Conservation (phyloP, 2,329 filamentous ascomycete genomes). For the Cordyceps fumosorosea region DNA sequence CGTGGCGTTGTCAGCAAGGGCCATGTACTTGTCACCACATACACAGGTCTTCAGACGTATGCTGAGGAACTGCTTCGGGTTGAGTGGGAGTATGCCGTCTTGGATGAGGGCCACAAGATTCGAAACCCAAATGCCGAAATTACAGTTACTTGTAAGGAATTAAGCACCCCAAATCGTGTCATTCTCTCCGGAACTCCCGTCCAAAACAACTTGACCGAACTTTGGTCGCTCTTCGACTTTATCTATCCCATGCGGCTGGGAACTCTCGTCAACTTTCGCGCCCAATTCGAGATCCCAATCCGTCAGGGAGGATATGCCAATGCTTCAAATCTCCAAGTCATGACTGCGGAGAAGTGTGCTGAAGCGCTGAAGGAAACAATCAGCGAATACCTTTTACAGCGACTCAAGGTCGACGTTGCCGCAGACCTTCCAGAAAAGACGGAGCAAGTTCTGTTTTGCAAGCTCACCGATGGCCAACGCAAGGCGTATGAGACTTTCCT, state of each 20-base stretch:
- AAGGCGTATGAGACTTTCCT: slow-evolving; percentile 77
- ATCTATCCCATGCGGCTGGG: slow-evolving; percentile 94
- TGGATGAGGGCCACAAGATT: slow-evolving; percentile 98
- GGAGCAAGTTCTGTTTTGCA: slow-evolving; percentile 94
- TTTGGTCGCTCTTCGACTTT: slow-evolving; percentile 98
- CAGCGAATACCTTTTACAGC: slow-evolving; percentile 84
- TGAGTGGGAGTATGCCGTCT: slow-evolving; percentile 86
- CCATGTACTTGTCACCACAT: slow-evolving; percentile 92
- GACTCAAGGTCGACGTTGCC: slow-evolving; percentile 89
- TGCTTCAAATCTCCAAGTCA: slow-evolving; percentile 86
- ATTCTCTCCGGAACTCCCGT: slow-evolving; percentile 96
- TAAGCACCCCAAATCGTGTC: slow-evolving; percentile 81
- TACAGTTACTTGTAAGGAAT: slow-evolving; percentile 89
- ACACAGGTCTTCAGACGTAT: slow-evolving; percentile 92
- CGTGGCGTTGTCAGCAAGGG: slow-evolving; percentile 76
- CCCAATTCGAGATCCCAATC: slow-evolving; percentile 91
- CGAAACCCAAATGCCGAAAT: slow-evolving; percentile 93
- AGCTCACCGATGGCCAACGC: slow-evolving; percentile 70
- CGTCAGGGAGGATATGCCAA: slow-evolving; percentile 90
- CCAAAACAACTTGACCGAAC: slow-evolving; percentile 90
- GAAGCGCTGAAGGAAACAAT: slow-evolving; percentile 92
- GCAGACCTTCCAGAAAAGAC: slow-evolving; percentile 91
- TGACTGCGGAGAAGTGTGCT: slow-evolving; percentile 90
- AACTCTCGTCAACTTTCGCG: slow-evolving; percentile 82
- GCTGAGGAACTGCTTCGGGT: slow-evolving; percentile 73